These are phyloP conservation scores for Rhizopus microsporus DNA, from an alignment of 371 early-diverging fungal genomes.

Conservation along the genomic window DNA sequence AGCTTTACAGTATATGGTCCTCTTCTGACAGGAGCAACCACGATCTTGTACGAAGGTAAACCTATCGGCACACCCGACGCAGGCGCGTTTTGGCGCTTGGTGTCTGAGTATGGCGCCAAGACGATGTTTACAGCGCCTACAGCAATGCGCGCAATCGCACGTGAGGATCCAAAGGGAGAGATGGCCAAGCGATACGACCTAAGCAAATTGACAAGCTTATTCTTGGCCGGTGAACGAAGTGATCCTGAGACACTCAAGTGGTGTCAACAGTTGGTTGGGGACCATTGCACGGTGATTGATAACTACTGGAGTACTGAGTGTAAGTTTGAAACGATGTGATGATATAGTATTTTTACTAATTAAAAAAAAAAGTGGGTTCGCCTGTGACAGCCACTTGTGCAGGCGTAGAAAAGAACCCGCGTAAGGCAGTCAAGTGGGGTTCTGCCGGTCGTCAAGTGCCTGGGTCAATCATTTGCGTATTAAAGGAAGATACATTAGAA, in stretches of 20 bases:
- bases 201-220: conserved; percentile 64
- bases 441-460: conserved; percentile 79
- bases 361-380: conserved; percentile 30
- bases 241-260: conserved; percentile 78
- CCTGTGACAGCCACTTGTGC: conserved; percentile 77
- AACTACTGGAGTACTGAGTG: conserved; percentile 97
- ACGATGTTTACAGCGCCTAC: conserved; percentile 95
- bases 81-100: conserved; percentile 77
- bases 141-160: conserved; percentile 81
- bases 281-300: conserved; percentile 63
- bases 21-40: conserved; percentile 80
- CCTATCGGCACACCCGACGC: conserved; percentile 86
- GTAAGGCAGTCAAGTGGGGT: conserved; percentile 46
- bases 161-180: conserved; percentile 74
- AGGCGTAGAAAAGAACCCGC: conserved; percentile 47
- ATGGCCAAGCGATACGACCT: conserved; percentile 63
- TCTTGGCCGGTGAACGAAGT: conserved; percentile 90
- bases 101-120: conserved; percentile 77
- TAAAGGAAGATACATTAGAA: conserved; percentile 55
- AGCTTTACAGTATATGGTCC: conserved; percentile 92
- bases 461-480: conserved; percentile 70
- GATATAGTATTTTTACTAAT: not conserved
- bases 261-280: conserved; percentile 63
- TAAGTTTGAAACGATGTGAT: conserved; percentile 41
- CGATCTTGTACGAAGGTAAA: conserved; percentile 89